Conservation (phyloP, 1,284 basidiomycete species). For the Athelia psychrophila region DNA sequence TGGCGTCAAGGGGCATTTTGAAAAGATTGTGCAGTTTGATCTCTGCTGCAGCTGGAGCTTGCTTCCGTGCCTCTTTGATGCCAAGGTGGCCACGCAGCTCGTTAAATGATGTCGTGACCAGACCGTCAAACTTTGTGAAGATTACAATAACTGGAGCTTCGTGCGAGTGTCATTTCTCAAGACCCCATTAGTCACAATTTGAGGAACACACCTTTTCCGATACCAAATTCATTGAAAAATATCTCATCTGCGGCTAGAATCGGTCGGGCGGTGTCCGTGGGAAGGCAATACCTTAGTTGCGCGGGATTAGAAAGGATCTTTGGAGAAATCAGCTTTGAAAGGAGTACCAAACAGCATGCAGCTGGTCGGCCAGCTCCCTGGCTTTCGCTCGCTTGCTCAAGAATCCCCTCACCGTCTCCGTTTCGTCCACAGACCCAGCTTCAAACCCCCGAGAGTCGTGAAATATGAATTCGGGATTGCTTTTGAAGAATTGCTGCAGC, state of each 20-base stretch:
- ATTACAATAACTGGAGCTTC: conserved; percentile 23
- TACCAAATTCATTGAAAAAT: conserved; percentile 18
- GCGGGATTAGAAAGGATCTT: not conserved
- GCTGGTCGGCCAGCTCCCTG: conserved; percentile 13
- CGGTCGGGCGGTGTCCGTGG: conserved; percentile 14
- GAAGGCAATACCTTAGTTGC: conserved; percentile 23
- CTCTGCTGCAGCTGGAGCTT: conserved; percentile 12
- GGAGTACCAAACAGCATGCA: conserved; percentile 24
- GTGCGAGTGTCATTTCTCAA: not conserved
- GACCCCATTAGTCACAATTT: not conserved
- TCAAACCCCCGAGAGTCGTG: conserved; percentile 26
- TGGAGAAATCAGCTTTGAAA: not conserved
- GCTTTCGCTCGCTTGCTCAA: conserved; percentile 11
- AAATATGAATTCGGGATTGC: conserved; percentile 20
- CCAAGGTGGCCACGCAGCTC: conserved; percentile 6
- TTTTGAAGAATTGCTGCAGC: conserved; percentile 17
- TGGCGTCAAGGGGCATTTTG: conserved; percentile 5
- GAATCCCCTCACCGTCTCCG: conserved; percentile 16
- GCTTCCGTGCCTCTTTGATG: conserved; percentile 7
- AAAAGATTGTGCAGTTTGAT: conserved; percentile 2
- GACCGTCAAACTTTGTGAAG: conserved; percentile 25
- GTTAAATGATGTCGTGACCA: conserved; percentile 11
- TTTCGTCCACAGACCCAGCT: conserved; percentile 14
- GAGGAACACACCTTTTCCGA: conserved; percentile 12
- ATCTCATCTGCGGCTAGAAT: conserved; percentile 15